Percentiles rank a stretch among this genome's conserved stretches.
phyloP scores from a whole-genome alignment of 495 filamentous ascomycete genomes.

The Podospora didyma region DNA sequence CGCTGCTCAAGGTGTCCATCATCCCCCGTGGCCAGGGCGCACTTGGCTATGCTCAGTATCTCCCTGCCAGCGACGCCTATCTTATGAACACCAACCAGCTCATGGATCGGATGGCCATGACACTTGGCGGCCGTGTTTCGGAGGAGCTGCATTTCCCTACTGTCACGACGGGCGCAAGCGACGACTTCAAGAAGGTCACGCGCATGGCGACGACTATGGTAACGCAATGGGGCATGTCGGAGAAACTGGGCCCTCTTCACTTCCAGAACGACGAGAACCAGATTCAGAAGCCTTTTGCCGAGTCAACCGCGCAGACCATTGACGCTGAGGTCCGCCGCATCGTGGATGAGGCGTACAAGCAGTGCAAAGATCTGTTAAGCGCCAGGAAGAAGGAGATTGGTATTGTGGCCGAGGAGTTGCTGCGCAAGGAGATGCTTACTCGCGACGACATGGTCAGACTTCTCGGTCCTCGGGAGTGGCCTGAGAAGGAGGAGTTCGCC shows the following conservation, averaged over 20 bases:
- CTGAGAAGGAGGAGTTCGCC: constrained; percentile 79
- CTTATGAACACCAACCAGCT: constrained; percentile 92
- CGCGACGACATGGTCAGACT: constrained; percentile 89
- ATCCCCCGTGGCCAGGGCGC: constrained; percentile 93
- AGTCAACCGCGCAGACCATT: constrained; percentile 86
- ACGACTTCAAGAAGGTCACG: constrained; percentile 99
- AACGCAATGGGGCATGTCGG: constrained; percentile 95
- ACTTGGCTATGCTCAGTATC: constrained; percentile 92
- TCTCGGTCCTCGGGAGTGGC: constrained; percentile 75
- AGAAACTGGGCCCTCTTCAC: constrained; percentile 85
- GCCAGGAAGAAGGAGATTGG: constrained; percentile 86
- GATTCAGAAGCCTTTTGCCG: constrained; percentile 91
- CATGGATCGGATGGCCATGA: constrained; percentile 99
- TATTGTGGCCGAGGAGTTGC: constrained; percentile 86
- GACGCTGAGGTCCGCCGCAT: constrained; percentile 87
- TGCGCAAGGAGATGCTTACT: constrained; percentile 84
- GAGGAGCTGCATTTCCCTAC: constrained; percentile 96
- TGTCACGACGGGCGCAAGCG: constrained; percentile 87
- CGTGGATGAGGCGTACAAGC: constrained; percentile 83
- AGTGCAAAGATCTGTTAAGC: constrained; percentile 76
- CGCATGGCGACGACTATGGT: constrained; percentile 95
- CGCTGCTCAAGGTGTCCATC: constrained; percentile 96
- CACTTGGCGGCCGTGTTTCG: constrained; percentile 85
- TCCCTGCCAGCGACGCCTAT: constrained; percentile 86
- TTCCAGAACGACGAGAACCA: constrained; percentile 76